Evolutionary conservation across 2,329 filamentous ascomycete species (phyloP).

Genomic region (Knufia fluminis): DNA sequence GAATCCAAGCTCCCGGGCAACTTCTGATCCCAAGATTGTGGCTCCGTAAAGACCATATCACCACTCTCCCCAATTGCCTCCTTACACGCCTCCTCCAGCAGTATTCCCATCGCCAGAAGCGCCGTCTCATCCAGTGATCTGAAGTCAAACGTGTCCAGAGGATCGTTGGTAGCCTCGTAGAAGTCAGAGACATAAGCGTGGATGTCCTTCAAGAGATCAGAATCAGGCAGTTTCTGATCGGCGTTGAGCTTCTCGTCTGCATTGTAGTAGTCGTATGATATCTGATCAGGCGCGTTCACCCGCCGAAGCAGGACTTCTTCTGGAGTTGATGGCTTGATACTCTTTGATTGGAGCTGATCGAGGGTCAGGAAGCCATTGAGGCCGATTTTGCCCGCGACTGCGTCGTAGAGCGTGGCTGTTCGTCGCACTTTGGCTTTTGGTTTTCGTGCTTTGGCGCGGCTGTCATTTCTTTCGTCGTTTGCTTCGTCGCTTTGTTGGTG

Average conservation of each 20-base stretch:
- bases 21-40: conserved; percentile 25
- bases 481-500: too few species aligned
- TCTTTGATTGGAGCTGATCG: conserved; percentile 12
- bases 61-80: conserved; percentile 48
- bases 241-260: conserved; percentile 38
- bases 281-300: conserved; percentile 37
- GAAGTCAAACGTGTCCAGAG: conserved; percentile 33
- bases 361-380: conserved; percentile 28
- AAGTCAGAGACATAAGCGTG: conserved; percentile 50
- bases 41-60: conserved; percentile 49
- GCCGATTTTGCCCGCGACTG: conserved; percentile 46
- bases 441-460: too few species aligned
- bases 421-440: not conserved
- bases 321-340: conserved; percentile 37
- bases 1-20: conserved; percentile 15
- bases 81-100: conserved; percentile 49
- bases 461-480: too few species aligned
- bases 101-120: conserved; percentile 49
- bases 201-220: conserved; percentile 48
- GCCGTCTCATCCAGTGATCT: conserved; percentile 54
- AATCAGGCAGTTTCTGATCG: conserved; percentile 39
- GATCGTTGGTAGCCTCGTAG: conserved; percentile 34
- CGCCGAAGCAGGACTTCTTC: conserved; percentile 51
- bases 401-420: conserved; percentile 46
- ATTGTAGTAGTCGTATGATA: conserved; percentile 47